Evolutionary conservation across 208 protist species (phyloP), one percentile per base, ranked within the genome.

Genomic region (Acanthamoeba healyi): DNA sequence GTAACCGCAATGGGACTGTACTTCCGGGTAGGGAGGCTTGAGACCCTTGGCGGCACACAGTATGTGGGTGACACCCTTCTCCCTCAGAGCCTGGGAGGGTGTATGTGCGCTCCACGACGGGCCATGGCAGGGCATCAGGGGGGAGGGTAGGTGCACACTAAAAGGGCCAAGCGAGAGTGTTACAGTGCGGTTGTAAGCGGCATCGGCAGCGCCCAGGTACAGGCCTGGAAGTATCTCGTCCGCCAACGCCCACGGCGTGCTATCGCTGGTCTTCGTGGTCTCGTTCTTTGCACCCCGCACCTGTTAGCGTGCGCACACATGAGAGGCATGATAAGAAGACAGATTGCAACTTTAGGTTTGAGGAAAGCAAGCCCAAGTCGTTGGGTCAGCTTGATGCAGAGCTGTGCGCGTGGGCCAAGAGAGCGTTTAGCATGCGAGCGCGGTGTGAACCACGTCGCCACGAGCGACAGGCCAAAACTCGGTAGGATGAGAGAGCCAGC

Each of bases 281-380:
- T n/a, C n/a, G n/a, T n/a, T n/a, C n/a, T n/a, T n/a, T n/a, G n/a
- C n/a, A n/a, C n/a, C n/a, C n/a, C n/a, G n/a, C n/a, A n/a, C n/a
- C n/a, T n/a, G n/a, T n/a, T n/a, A n/a, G n/a, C n/a, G n/a, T n/a
- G n/a, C n/a, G n/a, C n/a, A n/a, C n/a, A n/a, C n/a, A n/a, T n/a
- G n/a, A n/a, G n/a, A n/a, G n/a, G n/a, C n/a, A n/a, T n/a, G n/a
- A n/a, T n/a, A n/a, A n/a, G n/a, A n/a, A n/a, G n/a, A n/a, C 99
- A 99, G 34, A 97, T 81, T 0, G 98, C 98, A 19, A 97, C 95
- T 32, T 96, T 95, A 32, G 97, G 97, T 67, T 94, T 96, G 42
- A 99, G 95, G 95, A 98, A 97, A 2, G 96, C 82, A 6, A 99
- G 95, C 29, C 97, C 97, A n/a, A 99, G 94, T 72, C 98, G 97